Evolutionary conservation across 495 filamentous ascomycete species (phyloP).

Genomic region (Hyphodiscus hymeniophilus): DNA sequence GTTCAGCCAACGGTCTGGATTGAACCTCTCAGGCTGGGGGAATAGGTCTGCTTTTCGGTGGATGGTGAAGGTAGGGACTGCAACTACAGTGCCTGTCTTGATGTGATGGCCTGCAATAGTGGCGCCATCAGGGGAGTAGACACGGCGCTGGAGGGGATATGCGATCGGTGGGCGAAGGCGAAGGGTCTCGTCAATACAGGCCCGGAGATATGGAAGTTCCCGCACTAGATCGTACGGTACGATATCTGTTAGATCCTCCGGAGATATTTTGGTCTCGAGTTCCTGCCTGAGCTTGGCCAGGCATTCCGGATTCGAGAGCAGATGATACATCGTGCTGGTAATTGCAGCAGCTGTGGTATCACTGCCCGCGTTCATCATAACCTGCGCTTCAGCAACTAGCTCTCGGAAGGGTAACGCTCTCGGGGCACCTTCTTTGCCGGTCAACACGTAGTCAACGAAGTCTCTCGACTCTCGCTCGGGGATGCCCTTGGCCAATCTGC

Average conservation of each 20-base stretch:
- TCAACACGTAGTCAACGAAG: not conserved
- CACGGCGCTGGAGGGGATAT: not conserved
- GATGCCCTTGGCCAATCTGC: not conserved
- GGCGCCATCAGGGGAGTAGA: not conserved
- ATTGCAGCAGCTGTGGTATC: constrained; percentile 1
- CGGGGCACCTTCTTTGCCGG: not conserved
- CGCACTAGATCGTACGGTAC: not conserved
- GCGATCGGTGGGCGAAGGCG: not conserved
- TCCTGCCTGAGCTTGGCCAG: not conserved
- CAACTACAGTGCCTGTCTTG: not conserved
- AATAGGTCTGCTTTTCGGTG: not conserved
- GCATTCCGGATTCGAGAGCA: not conserved
- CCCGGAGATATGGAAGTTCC: not conserved
- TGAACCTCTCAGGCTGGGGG: not conserved
- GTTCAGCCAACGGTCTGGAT: not conserved
- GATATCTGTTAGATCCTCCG: not conserved
- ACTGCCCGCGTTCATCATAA: not conserved
- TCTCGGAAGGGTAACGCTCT: not conserved
- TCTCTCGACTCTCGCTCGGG: not conserved
- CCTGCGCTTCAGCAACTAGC: not conserved
- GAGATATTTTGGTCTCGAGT: not conserved
- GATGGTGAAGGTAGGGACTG: not conserved
- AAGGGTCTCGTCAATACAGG: not conserved
- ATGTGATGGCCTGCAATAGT: not conserved
- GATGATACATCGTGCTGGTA: not conserved